Percentiles rank a stretch among this genome's conserved stretches.
Evolutionary conservation across 192 early-diverging fungal species (phyloP).

Genomic region (Gonapodya sp.): DNA sequence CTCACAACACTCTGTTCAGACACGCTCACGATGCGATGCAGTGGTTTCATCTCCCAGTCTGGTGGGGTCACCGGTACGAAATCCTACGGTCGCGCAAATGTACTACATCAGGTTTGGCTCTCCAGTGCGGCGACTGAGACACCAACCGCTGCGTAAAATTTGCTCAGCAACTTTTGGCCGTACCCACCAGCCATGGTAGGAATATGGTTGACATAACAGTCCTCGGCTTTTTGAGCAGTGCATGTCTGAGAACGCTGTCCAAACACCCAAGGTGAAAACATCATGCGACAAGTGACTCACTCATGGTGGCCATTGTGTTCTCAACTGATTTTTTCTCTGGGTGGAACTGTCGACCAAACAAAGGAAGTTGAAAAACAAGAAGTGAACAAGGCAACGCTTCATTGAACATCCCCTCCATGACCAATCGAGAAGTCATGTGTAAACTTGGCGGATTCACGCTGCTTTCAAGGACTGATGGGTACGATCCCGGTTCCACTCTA

Average conservation of each 20-base stretch:
- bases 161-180: not conserved
- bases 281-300: too few relatives aligned
- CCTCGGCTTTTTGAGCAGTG: too few relatives aligned
- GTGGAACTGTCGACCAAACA: too few relatives aligned
- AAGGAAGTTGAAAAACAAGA: too few relatives aligned
- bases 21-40: not conserved
- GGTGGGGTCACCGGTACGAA: not conserved
- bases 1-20: not conserved
- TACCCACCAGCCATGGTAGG: not conserved
- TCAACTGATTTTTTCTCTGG: not conserved
- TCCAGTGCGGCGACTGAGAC: not conserved
- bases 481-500: too few relatives aligned
- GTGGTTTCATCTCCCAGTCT: not conserved
- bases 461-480: too few relatives aligned
- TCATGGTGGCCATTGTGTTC: not conserved
- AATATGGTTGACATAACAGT: conserved; percentile 9
- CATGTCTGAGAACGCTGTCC: too few relatives aligned
- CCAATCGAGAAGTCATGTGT: too few relatives aligned
- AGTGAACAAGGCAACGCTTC: too few relatives aligned
- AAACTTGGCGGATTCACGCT: too few relatives aligned
- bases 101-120: not conserved
- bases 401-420: too few relatives aligned
- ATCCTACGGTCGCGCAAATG: not conserved
- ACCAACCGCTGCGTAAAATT: not conserved
- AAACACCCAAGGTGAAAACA: too few relatives aligned